These are phyloP conservation scores for Blastobotrys terrestris DNA, from an alignment of 805 yeast species.

Conservation along the genomic window DNA sequence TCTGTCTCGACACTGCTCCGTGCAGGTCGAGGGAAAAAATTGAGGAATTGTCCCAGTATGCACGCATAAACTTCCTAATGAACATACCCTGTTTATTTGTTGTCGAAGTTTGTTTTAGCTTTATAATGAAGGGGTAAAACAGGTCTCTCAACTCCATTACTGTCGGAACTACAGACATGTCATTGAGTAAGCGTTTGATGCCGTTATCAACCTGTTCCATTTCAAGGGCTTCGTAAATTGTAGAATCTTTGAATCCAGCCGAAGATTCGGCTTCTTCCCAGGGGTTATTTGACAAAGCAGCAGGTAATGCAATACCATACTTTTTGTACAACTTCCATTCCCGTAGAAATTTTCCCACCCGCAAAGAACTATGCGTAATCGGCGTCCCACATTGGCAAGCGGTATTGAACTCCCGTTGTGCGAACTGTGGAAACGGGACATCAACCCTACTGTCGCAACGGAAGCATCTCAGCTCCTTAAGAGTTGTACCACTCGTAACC, in stretches of 20 bases:
- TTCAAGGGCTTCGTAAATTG: neutral
- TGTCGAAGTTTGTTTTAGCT: neutral
- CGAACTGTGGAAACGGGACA: conserved; percentile 4
- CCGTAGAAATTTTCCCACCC: conserved; percentile 3
- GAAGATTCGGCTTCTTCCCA: conserved; percentile 6
- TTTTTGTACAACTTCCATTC: conserved; percentile 2
- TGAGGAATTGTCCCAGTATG: conserved; percentile 16
- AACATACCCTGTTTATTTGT: neutral
- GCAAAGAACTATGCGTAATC: neutral
- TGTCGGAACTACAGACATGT: neutral
- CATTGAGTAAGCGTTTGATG: neutral
- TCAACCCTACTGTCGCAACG: neutral
- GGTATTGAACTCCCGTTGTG: conserved; percentile 3
- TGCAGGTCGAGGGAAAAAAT: conserved; percentile 13
- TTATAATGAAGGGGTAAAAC: neutral
- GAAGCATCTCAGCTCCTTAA: conserved; percentile 1
- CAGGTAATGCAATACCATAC: neutral
- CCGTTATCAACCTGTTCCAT: neutral
- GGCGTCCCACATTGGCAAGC: conserved; percentile 5
- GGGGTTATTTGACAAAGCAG: conserved; percentile 1
- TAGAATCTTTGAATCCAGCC: neutral
- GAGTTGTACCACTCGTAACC: conserved; percentile 1
- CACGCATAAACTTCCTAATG: neutral
- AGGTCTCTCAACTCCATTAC: neutral
- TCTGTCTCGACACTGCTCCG: conserved; percentile 18